Base-by-base conservation (phyloP, 1,139 yeast species). In the Saccharomycopsis phalli region DNA sequence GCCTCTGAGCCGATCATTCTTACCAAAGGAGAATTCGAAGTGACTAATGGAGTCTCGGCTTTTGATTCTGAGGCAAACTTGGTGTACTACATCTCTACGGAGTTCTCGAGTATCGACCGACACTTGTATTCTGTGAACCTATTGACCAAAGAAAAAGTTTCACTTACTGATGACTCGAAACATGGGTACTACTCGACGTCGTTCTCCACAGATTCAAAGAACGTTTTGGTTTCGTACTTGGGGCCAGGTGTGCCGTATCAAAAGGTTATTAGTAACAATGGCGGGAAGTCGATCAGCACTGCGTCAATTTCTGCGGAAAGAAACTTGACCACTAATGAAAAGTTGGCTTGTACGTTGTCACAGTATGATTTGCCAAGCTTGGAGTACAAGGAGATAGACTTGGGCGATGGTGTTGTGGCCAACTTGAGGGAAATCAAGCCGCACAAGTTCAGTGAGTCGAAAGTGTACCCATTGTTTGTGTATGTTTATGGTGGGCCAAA, bases 401-500 rank as follows among this genome's bases (percentile, higher is more conserved):
- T 80, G 22, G 67, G 67, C 0, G 60, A 62, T 7, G 57, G 56
- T 2, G 64, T 73, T 36, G 51, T 62, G 2, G 79, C 68, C 2
- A 76, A 79, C 53, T 69, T 72, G 18, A 62, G 69, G 45, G 88
- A 81, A 53, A 74, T 80, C 2, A 61, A 75, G 26, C 93, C 93
- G 2, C 66, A 74, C 38, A 63, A 68, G 46, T 81, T 81, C 51
- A 68, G 79, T 49, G 62, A 68, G 4, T 49, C 57, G 2, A 55
- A 54, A 27, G 62, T 74, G 53, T 81, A 81, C 54, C 93, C 93
- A 0, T 73, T 81, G 0, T 63, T 81, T 44, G 81, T 81, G 54
- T 81, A 65, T 51, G 82, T 80, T 2, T 81, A 81, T 53, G 88
- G 88, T 17, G 93, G 93, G 0, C 93, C 93, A n/a, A 83, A 82